Percentiles rank a stretch among this genome's conserved stretches.
Conservation (phyloP, 129 eudicot genomes). For the Flaveria robusta region DNA sequence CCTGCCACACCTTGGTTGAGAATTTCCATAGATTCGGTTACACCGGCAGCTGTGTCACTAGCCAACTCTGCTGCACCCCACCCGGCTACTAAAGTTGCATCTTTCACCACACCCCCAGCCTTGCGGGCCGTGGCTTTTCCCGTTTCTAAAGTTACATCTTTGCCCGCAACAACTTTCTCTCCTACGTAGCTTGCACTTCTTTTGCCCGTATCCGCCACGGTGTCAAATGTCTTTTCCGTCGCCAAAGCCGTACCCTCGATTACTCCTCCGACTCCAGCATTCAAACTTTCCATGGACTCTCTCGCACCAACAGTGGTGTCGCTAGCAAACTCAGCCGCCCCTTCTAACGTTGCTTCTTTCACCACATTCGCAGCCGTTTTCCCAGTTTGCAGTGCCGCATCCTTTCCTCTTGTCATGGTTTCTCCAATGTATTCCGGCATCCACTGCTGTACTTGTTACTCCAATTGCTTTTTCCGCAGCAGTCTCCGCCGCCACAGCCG, state of each 20-base stretch:
- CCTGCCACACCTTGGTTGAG: neutral
- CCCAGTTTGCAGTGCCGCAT: conserved; percentile 44
- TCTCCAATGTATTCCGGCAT: conserved; percentile 1
- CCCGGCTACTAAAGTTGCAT: conserved; percentile 51
- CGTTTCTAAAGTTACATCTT: conserved; percentile 43
- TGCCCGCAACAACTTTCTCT: conserved; percentile 32
- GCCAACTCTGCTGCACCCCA: conserved; percentile 39
- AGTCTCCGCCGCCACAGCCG: neutral
- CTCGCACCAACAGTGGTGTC: conserved; percentile 1
- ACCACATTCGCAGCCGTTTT: conserved; percentile 39
- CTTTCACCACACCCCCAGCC: conserved; percentile 43
- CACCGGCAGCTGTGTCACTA: neutral
- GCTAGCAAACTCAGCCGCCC: conserved; percentile 24
- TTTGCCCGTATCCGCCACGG: conserved; percentile 9
- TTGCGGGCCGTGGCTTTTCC: conserved; percentile 43
- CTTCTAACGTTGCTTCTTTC: neutral
- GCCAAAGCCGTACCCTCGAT: conserved; percentile 1
- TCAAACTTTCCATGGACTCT: neutral
- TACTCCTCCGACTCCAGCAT: neutral
- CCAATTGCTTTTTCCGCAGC: neutral
- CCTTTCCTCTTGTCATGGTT: conserved; percentile 45
- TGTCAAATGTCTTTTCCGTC: neutral
- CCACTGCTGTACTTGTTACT: neutral
- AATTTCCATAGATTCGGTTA: neutral
- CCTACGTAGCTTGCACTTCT: conserved; percentile 14